phyloP scores from a whole-genome alignment of 257 asterid species.

The Solanum etuberosum region DNA sequence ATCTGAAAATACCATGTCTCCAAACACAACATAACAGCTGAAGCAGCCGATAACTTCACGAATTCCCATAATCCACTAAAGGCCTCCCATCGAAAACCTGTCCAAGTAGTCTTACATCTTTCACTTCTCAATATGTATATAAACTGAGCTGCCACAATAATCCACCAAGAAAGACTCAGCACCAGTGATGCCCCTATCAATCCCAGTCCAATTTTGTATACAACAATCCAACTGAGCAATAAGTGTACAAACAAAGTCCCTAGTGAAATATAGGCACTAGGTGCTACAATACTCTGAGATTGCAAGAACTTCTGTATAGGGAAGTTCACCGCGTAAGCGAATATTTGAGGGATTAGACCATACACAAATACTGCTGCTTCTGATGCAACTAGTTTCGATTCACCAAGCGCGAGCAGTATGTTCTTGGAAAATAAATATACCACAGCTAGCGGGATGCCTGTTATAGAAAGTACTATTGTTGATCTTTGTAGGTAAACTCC shows the following conservation, averaged over 20 bases:
- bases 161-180: conserved; percentile 28
- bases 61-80: conserved; percentile 22
- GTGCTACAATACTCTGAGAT: conserved; percentile 23
- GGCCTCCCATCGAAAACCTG: conserved; percentile 17
- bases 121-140: conserved; percentile 19
- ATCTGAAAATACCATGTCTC: conserved; percentile 31
- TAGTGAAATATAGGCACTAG: conserved; percentile 22
- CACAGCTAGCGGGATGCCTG: conserved; percentile 11
- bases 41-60: conserved; percentile 17
- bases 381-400: conserved; percentile 11
- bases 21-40: conserved; percentile 33
- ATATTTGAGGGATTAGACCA: conserved; percentile 26
- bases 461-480: conserved; percentile 7
- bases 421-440: conserved; percentile 12
- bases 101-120: conserved; percentile 19
- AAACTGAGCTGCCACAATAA: conserved; percentile 20
- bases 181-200: conserved; percentile 20
- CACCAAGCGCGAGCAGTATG: conserved; percentile 14
- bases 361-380: conserved; percentile 18
- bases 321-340: conserved; percentile 25
- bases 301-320: conserved; percentile 30
- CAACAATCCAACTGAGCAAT: conserved; percentile 18
- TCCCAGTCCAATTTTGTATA: conserved; percentile 21
- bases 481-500: conserved; percentile 26
- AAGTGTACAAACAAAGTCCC: conserved; percentile 15